Percentiles rank a stretch among this genome's conserved stretches.
These are phyloP conservation scores for Tephrocybe sp. DNA, from an alignment of 768 basidiomycete genomes.

Conservation along the genomic window DNA sequence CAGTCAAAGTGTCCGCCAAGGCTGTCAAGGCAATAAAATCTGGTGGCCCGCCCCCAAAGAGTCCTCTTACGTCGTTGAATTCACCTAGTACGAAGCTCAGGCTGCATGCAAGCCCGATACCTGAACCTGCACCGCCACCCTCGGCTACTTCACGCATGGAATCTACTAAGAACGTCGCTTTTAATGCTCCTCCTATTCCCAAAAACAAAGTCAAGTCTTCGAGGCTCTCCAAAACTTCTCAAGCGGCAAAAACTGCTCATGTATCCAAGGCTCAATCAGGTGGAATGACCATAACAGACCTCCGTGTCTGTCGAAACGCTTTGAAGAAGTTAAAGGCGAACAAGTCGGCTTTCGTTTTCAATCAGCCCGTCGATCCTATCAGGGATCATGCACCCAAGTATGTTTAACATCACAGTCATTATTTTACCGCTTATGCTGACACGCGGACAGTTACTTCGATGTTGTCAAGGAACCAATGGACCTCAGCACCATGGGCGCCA, in stretches of 20 bases:
- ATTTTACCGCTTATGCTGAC: conserved; percentile 11
- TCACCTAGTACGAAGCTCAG: conserved; percentile 61
- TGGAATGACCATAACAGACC: conserved; percentile 76
- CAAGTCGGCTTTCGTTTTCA: conserved; percentile 73
- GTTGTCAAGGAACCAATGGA: conserved; percentile 95
- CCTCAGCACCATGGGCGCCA: conserved; percentile 81
- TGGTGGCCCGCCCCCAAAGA: conserved; percentile 36
- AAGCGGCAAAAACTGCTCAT: conserved; percentile 39
- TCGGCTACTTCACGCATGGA: conserved; percentile 31
- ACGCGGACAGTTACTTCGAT: conserved; percentile 71
- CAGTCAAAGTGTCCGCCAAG: conserved; percentile 52
- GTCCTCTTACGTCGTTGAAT: conserved; percentile 36
- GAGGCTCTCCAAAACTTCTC: conserved; percentile 21
- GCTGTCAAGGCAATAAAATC: conserved; percentile 35
- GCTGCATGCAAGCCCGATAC: conserved; percentile 38
- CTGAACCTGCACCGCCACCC: conserved; percentile 22
- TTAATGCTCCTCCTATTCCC: conserved; percentile 30
- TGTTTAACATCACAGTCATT: conserved; percentile 23
- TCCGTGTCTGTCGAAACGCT: conserved; percentile 70
- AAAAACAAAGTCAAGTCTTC: conserved; percentile 27
- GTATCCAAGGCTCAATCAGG: conserved; percentile 68
- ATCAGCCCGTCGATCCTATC: conserved; percentile 94
- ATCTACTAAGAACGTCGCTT: conserved; percentile 31
- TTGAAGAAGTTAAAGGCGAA: conserved; percentile 77
- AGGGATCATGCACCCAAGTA: conserved; percentile 88